A percentile compares a stretch with the other conserved stretches of the same genome.
These are phyloP conservation scores for Malassezia sympodialis DNA, from an alignment of 1,284 basidiomycete species.

Conservation along the genomic window DNA sequence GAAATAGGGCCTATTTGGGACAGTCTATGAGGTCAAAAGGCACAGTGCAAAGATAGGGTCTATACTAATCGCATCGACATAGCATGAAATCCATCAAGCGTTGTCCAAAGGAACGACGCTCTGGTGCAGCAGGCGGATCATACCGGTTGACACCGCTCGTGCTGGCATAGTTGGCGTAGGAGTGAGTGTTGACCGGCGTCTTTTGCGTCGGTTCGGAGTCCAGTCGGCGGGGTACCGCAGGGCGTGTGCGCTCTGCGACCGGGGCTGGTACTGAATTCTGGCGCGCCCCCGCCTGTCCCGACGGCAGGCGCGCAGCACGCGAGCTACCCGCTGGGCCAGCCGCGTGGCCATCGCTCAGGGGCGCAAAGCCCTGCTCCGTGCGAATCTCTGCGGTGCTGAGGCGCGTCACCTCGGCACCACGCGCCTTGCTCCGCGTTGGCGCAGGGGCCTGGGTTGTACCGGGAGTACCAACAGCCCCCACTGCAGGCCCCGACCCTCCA, in stretches of 20 bases:
- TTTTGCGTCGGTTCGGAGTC: not conserved
- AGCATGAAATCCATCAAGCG: conserved; percentile 17
- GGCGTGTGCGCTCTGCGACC: not conserved
- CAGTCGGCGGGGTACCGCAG: not conserved
- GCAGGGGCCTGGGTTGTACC: not conserved
- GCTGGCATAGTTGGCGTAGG: not conserved
- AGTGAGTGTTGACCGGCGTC: not conserved
- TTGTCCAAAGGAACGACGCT: conserved; percentile 16
- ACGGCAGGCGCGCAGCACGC: not conserved
- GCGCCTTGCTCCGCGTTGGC: not conserved
- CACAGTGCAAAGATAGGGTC: not conserved
- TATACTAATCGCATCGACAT: conserved; percentile 13
- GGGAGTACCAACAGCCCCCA: not conserved
- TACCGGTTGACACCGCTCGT: not conserved
- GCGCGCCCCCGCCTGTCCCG: not conserved
- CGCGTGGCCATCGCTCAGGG: not conserved
- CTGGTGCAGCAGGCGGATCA: not conserved
- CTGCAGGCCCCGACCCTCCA: not conserved
- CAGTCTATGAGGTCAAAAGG: not conserved
- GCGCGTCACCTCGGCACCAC: not conserved
- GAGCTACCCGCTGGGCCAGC: not conserved
- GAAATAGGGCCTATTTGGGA: too few species aligned
- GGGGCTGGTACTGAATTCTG: not conserved
- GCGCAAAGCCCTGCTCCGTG: conserved; percentile 14
- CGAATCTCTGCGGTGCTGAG: conserved; percentile 17